Evolutionary conservation across 331 rosid genomes (phyloP).

Genomic region (Rosa hybrid): DNA sequence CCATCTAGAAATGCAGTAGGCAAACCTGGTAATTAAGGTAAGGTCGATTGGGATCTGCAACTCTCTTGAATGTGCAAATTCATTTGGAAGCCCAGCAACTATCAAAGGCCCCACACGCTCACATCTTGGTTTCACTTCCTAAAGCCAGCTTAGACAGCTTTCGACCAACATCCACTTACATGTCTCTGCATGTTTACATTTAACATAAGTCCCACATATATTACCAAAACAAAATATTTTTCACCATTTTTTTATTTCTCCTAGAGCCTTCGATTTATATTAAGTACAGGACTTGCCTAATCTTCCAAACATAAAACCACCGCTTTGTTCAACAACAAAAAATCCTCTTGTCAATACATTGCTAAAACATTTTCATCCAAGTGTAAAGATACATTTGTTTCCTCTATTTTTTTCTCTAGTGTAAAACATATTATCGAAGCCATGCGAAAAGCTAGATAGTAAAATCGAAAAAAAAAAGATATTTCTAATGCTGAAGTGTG

Average conservation of each 20-base stretch:
- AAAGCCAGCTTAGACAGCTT: conserved; percentile 64
- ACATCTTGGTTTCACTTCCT: conserved; percentile 53
- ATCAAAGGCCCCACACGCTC: conserved; percentile 69
- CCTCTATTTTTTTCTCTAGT: not conserved
- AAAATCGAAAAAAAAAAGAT: not conserved
- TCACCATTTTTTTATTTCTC: not conserved
- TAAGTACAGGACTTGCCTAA: not conserved
- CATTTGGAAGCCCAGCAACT: conserved; percentile 45
- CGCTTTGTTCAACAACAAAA: not conserved
- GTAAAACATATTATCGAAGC: not conserved
- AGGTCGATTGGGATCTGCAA: conserved; percentile 42
- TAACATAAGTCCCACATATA: not conserved
- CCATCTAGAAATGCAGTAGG: conserved; percentile 20
- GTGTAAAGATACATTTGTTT: too few species aligned
- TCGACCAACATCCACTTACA: conserved; percentile 65
- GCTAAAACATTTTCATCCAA: not conserved
- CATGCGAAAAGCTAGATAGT: not conserved
- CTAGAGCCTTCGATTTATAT: not conserved
- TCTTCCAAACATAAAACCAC: not conserved
- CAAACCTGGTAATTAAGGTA: conserved; percentile 56
- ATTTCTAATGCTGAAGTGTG: not conserved
- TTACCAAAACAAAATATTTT: not conserved
- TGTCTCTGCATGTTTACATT: conserved; percentile 39
- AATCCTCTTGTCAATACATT: too few species aligned
- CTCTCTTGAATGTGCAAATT: conserved; percentile 18